Evolutionary conservation across 2,329 filamentous ascomycete genomes (phyloP).

Genomic region (Corinectria fuckeliana): DNA sequence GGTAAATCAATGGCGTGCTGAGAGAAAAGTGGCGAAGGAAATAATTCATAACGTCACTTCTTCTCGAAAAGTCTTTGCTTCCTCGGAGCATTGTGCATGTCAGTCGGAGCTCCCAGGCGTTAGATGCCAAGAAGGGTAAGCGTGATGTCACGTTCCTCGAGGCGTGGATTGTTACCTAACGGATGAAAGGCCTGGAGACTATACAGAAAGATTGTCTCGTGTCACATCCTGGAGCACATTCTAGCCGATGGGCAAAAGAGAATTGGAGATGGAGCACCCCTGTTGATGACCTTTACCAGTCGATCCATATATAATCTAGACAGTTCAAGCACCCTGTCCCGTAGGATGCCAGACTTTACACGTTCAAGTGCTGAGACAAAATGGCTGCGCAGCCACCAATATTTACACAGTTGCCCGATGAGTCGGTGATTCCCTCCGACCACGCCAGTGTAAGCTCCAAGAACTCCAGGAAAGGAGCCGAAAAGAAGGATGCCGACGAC

Average conservation of each 20-base stretch:
- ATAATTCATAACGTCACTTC: not conserved
- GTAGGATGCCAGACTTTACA: not conserved
- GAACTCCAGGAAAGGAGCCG: not conserved
- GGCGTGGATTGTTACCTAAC: not conserved
- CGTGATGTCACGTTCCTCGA: not conserved
- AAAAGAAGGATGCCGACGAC: not conserved
- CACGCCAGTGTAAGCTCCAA: not conserved
- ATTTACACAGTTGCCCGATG: not conserved
- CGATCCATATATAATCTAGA: not conserved
- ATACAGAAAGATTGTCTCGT: not conserved
- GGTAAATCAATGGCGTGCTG: not conserved
- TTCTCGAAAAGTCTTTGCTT: not conserved
- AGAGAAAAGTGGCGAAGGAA: not conserved
- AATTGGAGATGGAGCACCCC: not conserved
- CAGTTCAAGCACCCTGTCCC: not conserved
- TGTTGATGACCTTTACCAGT: not conserved
- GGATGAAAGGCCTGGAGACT: not conserved
- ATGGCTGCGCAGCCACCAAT: not conserved
- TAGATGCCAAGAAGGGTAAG: not conserved
- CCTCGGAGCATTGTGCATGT: not conserved
- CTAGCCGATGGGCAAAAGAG: not conserved
- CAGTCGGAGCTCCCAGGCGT: not conserved
- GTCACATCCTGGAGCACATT: not conserved
- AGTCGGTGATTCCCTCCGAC: constrained; percentile 3
- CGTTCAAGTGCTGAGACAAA: not conserved